Base-by-base conservation (phyloP, 768 basidiomycete genomes). In the Mycena vulgaris region DNA sequence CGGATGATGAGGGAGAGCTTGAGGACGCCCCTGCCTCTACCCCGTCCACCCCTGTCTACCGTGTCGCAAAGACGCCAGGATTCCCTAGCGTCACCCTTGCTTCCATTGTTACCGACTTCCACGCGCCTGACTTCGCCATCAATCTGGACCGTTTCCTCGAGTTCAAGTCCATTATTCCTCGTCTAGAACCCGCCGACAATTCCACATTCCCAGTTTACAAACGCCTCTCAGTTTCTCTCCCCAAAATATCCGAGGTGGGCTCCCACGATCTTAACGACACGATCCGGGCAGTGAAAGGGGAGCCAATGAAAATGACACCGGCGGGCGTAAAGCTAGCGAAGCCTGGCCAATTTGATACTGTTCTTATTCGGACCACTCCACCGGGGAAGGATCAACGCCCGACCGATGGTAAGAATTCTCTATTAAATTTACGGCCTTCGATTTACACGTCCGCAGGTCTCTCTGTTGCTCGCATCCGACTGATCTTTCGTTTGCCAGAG, bases 381-480 rank as follows among this genome's bases (percentile, higher is more conserved):
- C 13, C 16, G 17, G 21, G 55, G 16, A 53, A 39, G 11, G 21
- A 59, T 31, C 48, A 69, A 53, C 21, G 66, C 58, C 49, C 71
- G 17, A 63, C 67, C 40, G 52, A 73, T 53, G 74, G 70, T 71
- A 31, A 51, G 52, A 28, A 14, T 59, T 28, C 45, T 40, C 28
- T 16, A 2, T 51, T 28, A 5, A 14, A 27, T 47, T 19, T 6
- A 16, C 35, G 28, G 23, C n/a, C n/a, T n/a, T n/a, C 47, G n/a
- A 52, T 2, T 47, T 3, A 27, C 17, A 33, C 27, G 14, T 49
- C 37, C 30, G 9, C 33, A 78, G 75, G 58, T 31, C 77, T 66
- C 70, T 80, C 72, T 28, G 67, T 75, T 19, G 75, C 75, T n/a
- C 79, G 76, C 27, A 75, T 81, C 21, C 73, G 71, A 2, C 63